Conservation (phyloP, 2,329 filamentous ascomycete species). For the Paracamarosporium sp. region DNA sequence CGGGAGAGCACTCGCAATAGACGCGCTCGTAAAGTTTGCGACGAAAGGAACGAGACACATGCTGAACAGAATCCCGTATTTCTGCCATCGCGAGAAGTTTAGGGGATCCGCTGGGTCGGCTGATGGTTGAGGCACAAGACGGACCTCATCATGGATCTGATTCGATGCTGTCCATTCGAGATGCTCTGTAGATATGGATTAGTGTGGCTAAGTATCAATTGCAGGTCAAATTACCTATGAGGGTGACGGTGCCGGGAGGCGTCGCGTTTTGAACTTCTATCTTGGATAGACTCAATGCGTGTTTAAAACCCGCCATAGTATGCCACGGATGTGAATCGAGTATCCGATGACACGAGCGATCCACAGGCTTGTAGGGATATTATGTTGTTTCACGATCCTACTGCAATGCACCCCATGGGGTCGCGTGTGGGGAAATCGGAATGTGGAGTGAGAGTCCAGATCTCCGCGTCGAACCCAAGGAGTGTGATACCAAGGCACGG, state of each 20-base stretch:
- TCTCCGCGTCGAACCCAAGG: neutral
- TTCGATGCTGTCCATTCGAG: conserved; percentile 39
- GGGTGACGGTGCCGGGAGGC: conserved; percentile 48
- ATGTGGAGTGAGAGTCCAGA: neutral
- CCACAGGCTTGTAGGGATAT: neutral
- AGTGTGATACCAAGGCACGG: neutral
- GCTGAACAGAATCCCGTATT: conserved; percentile 40
- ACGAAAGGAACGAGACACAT: conserved; percentile 49
- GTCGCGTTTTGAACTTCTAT: conserved; percentile 46
- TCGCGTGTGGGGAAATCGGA: neutral
- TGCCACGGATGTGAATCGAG: neutral
- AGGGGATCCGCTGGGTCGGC: conserved; percentile 49
- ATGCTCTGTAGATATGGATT: conserved; percentile 26
- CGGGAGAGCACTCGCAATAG: conserved; percentile 45
- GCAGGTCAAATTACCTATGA: conserved; percentile 41
- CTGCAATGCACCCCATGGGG: neutral
- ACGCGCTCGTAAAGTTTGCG: conserved; percentile 46
- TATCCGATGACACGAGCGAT: neutral
- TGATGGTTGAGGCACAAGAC: conserved; percentile 49
- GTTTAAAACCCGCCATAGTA: conserved; percentile 1
- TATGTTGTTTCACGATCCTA: neutral
- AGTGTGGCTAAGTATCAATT: neutral
- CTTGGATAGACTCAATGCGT: conserved; percentile 48
- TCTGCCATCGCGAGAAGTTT: conserved; percentile 48
- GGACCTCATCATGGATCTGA: conserved; percentile 41